Conservation (phyloP, 495 filamentous ascomycete genomes). For the Neurospora sp. region DNA sequence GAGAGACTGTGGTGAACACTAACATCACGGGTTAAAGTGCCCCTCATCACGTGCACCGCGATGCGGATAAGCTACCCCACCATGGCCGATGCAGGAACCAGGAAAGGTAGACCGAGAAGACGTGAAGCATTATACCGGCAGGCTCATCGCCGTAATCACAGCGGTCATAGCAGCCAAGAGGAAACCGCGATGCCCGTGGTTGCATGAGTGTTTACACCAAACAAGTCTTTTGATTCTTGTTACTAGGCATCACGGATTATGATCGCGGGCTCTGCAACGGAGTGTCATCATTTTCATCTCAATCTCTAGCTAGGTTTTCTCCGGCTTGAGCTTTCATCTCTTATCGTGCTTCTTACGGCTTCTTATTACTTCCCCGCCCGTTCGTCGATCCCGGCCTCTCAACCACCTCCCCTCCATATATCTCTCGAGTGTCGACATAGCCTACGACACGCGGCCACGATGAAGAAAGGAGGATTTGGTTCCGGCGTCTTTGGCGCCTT, state of each 20-base stretch:
- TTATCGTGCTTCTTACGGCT: background rate
- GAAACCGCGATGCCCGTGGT: background rate
- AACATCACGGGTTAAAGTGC: background rate
- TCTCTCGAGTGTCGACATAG: background rate
- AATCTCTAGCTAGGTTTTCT: background rate
- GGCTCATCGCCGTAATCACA: background rate
- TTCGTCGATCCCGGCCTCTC: background rate
- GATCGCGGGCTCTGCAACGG: background rate
- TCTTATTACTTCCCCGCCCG: background rate
- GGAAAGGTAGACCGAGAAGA: background rate
- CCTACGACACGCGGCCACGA: background rate
- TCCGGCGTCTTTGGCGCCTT: constrained; percentile 39
- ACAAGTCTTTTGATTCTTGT: background rate
- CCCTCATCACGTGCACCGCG: constrained; percentile 12
- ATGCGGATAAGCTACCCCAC: background rate
- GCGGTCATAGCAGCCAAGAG: background rate
- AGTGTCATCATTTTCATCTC: background rate
- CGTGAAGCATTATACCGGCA: background rate
- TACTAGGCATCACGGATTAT: background rate
- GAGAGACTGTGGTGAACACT: too few relatives aligned
- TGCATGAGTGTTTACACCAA: background rate
- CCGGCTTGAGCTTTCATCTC: background rate
- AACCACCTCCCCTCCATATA: background rate
- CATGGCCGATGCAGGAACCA: background rate
- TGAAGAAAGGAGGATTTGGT: constrained; percentile 7